Base-by-base conservation (phyloP, 2,329 filamentous ascomycete genomes). In the Nemania diffusa region DNA sequence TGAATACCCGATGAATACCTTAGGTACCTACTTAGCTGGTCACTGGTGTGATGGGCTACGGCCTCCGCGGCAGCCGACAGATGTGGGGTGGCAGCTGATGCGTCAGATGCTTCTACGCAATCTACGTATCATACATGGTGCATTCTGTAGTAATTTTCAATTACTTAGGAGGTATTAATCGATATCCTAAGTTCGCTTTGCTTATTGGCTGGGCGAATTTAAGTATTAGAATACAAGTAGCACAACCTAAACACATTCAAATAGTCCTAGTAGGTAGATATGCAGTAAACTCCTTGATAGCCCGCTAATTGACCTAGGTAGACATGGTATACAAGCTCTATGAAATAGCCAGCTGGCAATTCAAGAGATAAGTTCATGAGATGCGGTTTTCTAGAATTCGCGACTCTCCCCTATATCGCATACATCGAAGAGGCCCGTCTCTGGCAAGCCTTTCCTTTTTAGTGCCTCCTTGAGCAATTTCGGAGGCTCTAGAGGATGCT, bases 401-500 rank as follows among this genome's bases (percentile, higher is more conserved):
- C 88, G 86, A 73, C 90, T 94, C 82, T 95, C 93, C 0, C 93
- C 93, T 81, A 97, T 92, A 72, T 92, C 89, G 75, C 93, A 95
- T 1, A 92, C 86, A 75, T 94, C 93, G 82, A 96, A 97, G 0
- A 92, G 82, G 0, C 92, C 93, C 52, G 84, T 87, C 79, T 94
- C 91, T 0, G 86, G 82, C 0, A 97, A 77, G 0, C 87, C 88
- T 73, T 89, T 90, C 74, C 84, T 86, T 73, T 82, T 85, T 76
- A 97, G 79, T 2, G 94, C 94, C 76, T 92, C 84, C 78, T 85
- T 90, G 68, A 97, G 81, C 77, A 92, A 80, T 78, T 79, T 81
- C 1, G 94, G 93, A 52, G 95, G 95, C 81, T 97, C 94, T 64
- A 94, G 78, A 1, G 97, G 91, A 66, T 94, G 91, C 79, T 98